Conservation (phyloP, 1,284 basidiomycete species). For the Ustilago bromivora region DNA sequence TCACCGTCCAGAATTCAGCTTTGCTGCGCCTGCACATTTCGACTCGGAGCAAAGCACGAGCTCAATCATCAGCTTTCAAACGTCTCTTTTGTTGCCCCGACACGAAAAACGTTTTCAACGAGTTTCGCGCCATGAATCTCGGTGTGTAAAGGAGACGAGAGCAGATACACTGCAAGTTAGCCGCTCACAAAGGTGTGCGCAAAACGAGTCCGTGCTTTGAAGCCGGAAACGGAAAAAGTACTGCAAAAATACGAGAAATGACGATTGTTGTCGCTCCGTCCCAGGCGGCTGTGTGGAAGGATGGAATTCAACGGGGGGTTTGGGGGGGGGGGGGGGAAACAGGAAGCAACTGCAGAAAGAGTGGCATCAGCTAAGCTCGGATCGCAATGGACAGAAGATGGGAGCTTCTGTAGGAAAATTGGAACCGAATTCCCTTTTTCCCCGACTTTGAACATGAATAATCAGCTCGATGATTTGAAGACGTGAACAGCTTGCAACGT, state of each 20-base stretch:
- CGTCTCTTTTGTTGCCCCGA: not conserved
- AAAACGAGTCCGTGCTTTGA: not conserved
- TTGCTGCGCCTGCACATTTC: not conserved
- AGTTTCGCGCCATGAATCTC: not conserved
- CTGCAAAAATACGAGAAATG: not conserved
- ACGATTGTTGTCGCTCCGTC: not conserved
- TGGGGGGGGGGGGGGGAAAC: not conserved
- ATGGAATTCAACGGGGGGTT: not conserved
- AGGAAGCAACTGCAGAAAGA: not conserved
- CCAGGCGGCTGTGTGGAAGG: not conserved
- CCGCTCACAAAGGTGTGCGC: not conserved
- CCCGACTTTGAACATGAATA: no score
- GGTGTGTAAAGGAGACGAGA: not conserved
- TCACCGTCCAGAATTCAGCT: not conserved
- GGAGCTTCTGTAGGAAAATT: not conserved
- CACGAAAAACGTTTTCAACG: not conserved
- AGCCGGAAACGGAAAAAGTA: not conserved
- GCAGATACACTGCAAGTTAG: not conserved
- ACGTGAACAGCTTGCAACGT: no score
- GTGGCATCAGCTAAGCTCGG: constrained; percentile 1
- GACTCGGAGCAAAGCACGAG: not conserved
- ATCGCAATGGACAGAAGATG: constrained; percentile 2
- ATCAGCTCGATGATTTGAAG: no score
- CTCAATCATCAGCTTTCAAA: not conserved
- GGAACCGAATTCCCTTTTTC: not conserved